These are phyloP conservation scores for Boletus barrowsii DNA, from an alignment of 768 basidiomycete genomes.

Conservation along the genomic window DNA sequence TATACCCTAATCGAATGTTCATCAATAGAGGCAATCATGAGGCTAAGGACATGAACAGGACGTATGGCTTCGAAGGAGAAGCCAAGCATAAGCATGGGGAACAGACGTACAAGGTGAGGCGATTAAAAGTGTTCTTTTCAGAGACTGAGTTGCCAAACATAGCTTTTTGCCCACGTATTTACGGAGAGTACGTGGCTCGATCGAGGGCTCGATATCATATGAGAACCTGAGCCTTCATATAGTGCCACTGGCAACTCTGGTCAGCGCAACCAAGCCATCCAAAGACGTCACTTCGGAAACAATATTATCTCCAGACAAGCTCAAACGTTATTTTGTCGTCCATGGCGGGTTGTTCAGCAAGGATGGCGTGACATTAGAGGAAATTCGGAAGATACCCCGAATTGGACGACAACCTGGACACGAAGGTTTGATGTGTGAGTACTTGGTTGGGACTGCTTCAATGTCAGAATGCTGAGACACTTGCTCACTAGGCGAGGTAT, in stretches of 20 bases:
- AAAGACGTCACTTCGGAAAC: slow-evolving; percentile 37
- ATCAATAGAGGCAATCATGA: slow-evolving; percentile 98
- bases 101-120: slow-evolving; percentile 80
- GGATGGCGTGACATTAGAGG: slow-evolving; percentile 92
- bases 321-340: slow-evolving; percentile 89
- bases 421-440: slow-evolving; percentile 91
- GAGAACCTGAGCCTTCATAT: slow-evolving; percentile 8
- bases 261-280: slow-evolving; percentile 67
- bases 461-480: slow-evolving; percentile 4
- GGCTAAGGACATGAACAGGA: slow-evolving; percentile 94
- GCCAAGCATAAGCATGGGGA: slow-evolving; percentile 96
- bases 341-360: slow-evolving; percentile 97
- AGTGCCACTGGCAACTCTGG: slow-evolving; percentile 90
- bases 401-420: slow-evolving; percentile 90
- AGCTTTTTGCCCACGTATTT: slow-evolving; percentile 94
- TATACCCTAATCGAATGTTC: slow-evolving; percentile 86
- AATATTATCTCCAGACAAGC: slow-evolving; percentile 80
- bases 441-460: slow-evolving; percentile 3
- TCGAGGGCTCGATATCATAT: not conserved
- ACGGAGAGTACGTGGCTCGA: slow-evolving; percentile 61
- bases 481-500: slow-evolving; percentile 57
- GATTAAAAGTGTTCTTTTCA: not conserved
- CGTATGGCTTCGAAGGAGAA: slow-evolving; percentile 94
- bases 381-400: slow-evolving; percentile 84
- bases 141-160: slow-evolving; percentile 4